phyloP scores from a whole-genome alignment of 1,139 yeast species.

The Magnusiomyces clavatus region DNA sequence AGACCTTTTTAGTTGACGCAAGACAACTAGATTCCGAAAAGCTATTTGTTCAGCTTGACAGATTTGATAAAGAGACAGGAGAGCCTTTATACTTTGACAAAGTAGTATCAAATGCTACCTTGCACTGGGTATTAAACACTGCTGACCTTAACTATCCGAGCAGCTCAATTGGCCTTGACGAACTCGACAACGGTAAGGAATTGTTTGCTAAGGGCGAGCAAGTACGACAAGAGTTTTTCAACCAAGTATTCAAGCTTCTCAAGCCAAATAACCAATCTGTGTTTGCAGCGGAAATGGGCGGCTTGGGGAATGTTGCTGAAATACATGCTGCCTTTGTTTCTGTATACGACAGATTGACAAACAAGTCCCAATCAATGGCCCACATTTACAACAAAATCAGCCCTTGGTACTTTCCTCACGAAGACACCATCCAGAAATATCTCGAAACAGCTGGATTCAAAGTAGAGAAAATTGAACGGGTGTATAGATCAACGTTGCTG shows the following conservation, averaged over 20 bases:
- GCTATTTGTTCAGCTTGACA: conserved; percentile 8
- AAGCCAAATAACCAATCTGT: conserved; percentile 44
- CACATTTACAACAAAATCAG: conserved; percentile 9
- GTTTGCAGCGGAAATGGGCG: conserved; percentile 38
- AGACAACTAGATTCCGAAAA: conserved; percentile 3
- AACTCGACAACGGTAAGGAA: no score
- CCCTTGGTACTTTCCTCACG: conserved; percentile 22
- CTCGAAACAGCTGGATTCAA: conserved; percentile 19
- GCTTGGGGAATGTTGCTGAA: conserved; percentile 23
- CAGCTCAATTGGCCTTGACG: no score
- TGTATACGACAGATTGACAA: conserved; percentile 8
- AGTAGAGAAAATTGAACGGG: conserved; percentile 19
- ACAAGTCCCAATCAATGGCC: conserved; percentile 11
- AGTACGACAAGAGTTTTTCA: conserved; percentile 41
- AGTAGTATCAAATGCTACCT: conserved; percentile 23
- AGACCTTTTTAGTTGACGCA: conserved; percentile 1
- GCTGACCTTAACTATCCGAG: background rate
- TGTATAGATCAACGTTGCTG: conserved; percentile 19
- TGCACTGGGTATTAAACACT: conserved; percentile 21
- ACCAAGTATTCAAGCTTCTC: conserved; percentile 71
- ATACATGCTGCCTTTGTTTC: conserved; percentile 19
- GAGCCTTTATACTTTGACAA: conserved; percentile 16
- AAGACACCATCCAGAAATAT: conserved; percentile 13
- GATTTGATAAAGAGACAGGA: conserved; percentile 4
- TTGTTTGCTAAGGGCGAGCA: no score